Evolutionary conservation across 192 early-diverging fungal genomes (phyloP), one percentile per base, ranked within the genome.

Genomic region (Chytriomyces confervae): DNA sequence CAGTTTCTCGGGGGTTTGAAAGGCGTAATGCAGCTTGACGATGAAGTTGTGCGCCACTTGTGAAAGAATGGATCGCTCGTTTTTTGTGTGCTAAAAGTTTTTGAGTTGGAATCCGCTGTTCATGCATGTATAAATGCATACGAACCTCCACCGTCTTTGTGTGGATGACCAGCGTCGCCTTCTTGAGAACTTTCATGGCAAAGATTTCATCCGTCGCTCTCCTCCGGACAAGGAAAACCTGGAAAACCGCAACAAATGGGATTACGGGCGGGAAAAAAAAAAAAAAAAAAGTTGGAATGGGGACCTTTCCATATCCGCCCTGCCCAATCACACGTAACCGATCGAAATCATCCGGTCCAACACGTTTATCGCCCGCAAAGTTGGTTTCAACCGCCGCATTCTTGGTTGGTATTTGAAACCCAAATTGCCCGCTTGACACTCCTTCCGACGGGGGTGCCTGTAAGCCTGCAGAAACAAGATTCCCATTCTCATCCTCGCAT

Each of bases 151-250:
- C 91, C 71, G 91, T 89, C 77, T 95, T 95, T 45, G 87, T 77
- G 81, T 96, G 90, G 10, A 95, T 81, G 61, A 94, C 87, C 57
- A 97, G 88, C 36, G 91, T 90, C 6, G 94, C 95, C 85, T 96
- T 95, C 82, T 91, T 90, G 53, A 97, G 86, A 5, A 95, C 94
- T 82, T 97, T 97, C 96, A 96, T 96, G 48, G 96, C 96, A 80
- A 92, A 96, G 48, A 83, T 50, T 16, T 76, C 16, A 50, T 50
- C 36, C n/a, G 62, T 53, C 6, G 50, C 69, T 77, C 89, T 92
- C 81, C 94, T 90, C 67, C 88, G 90, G 5, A 95, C 93, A 61
- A 97, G 82, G 63, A 92, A 93, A 9, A 95, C 78, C 77, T 63
- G 27, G 43, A 13, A 27, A 27, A 27, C 24, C 24, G 24, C 24